phyloP scores from a whole-genome alignment of 495 filamentous ascomycete genomes.

The Amniculicola lignicola region DNA sequence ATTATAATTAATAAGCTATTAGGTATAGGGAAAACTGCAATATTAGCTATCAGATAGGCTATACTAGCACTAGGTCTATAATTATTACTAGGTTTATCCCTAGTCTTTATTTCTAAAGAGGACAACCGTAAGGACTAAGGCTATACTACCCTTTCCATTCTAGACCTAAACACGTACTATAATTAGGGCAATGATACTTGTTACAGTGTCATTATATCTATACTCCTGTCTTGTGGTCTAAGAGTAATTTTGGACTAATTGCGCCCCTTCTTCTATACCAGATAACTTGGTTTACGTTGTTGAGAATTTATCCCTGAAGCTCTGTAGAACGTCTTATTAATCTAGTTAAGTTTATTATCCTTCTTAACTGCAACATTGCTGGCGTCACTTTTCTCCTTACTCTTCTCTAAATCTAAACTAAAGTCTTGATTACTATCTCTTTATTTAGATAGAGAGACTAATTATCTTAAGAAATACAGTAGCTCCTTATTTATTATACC shows the following conservation, averaged over 20 bases:
- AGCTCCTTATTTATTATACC: not conserved
- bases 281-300: not conserved
- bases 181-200: not conserved
- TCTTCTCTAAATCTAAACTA: not conserved
- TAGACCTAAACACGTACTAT: not conserved
- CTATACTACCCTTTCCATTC: not conserved
- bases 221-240: not conserved
- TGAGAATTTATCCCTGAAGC: not conserved
- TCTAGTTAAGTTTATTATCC: not conserved
- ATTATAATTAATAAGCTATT: not conserved
- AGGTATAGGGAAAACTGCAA: not conserved
- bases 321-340: not conserved
- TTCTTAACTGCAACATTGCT: not conserved
- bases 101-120: not conserved
- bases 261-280: not conserved
- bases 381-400: not conserved
- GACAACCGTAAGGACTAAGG: not conserved
- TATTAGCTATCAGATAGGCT: not conserved
- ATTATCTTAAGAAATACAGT: conserved; percentile 5
- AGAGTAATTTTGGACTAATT: no score
- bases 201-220: not conserved
- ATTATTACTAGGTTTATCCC: not conserved
- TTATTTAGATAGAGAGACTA: conserved; percentile 6
- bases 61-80: not conserved
- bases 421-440: conserved; percentile 1